phyloP scores from a whole-genome alignment of 352 stramenopile species.

The Phytophthora gonapodyides region DNA sequence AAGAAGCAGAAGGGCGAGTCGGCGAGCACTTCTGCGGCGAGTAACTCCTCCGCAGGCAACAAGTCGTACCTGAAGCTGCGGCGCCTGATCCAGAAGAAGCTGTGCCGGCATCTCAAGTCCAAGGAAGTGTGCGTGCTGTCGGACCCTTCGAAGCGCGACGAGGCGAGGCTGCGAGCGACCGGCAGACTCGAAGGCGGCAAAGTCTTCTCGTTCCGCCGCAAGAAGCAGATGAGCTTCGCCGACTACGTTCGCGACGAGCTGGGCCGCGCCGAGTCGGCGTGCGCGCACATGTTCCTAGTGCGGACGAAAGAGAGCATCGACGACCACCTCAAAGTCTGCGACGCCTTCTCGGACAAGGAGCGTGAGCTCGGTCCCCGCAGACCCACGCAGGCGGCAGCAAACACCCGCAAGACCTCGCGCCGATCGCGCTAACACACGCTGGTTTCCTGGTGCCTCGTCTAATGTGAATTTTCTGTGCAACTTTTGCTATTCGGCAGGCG shows the following conservation, averaged over 20 bases:
- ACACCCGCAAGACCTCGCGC: conserved; percentile 18
- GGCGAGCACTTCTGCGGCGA: conserved; percentile 24
- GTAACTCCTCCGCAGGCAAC: conserved; percentile 26
- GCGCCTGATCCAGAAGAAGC: conserved; percentile 66
- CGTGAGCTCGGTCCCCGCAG: conserved; percentile 43
- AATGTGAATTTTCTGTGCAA: conserved; percentile 37
- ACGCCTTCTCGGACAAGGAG: conserved; percentile 65
- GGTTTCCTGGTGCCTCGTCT: conserved; percentile 19
- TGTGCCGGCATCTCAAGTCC: conserved; percentile 71
- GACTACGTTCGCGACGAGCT: conserved; percentile 62
- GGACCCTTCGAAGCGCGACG: conserved; percentile 15
- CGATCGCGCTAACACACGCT: conserved; percentile 21
- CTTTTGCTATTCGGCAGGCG: conserved; percentile 12
- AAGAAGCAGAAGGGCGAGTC: conserved; percentile 30
- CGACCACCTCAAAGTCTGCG: conserved; percentile 68
- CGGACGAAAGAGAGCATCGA: conserved; percentile 66
- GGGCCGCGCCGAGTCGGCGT: conserved; percentile 55
- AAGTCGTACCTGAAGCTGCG: conserved; percentile 61
- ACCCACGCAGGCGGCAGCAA: conserved; percentile 31
- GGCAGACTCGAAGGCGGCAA: conserved; percentile 62
- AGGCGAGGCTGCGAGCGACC: conserved; percentile 44
- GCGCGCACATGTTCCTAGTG: conserved; percentile 72
- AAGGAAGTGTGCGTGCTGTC: conserved; percentile 60
- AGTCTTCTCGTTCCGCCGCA: conserved; percentile 52
- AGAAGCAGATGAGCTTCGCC: conserved; percentile 60